Base-by-base conservation (phyloP, 257 asterid species). In the Solanum pennellii region DNA sequence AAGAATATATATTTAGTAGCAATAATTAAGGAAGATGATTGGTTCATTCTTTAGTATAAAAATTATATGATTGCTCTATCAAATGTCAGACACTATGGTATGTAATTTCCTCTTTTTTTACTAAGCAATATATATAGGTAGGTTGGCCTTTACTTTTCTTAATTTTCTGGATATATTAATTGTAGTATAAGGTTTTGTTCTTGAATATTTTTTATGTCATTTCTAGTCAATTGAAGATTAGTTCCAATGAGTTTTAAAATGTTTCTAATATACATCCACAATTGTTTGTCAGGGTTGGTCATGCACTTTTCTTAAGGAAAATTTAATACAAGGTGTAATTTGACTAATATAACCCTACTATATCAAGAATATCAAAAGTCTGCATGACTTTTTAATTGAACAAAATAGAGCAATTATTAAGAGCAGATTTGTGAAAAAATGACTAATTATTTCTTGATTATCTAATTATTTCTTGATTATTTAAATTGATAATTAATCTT, bases 41-140 rank as follows among this genome's bases (percentile, higher is more conserved):
- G 60, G 6, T 87, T 33, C 6, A 87, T 33, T 35, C 62, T 82
- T 79, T 80, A 39, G 65, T 85, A 62, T 85, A 80, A 16, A 47
- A 59, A 86, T 65, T 65, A 25, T 68, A 84, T 65, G 86, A 85
- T 87, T 41, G 11, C 27, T 77, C 88, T 79, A 49, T 74, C 68
- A 20, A 82, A 42, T 62, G 37, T 68, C 77, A 42, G 41, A 68
- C 76, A 25, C 66, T 31, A 14, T 25, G 4, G 13, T 60, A 60
- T 25, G 21, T 6, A 25, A 3, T n/a, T 41, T 44, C 31, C 42
- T 25, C 13, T 27, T 45, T 27, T 41, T 79, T 45, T 79, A 27
- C 41, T 27, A 45, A 11, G 56, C n/a, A 39, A 21, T 39, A 12
- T 75, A 75, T 39, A 39, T 16, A 76, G 37, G 83, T 16, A 42